Conservation (phyloP, 164 flowering plant genomes). For the Vitis rupestris region DNA sequence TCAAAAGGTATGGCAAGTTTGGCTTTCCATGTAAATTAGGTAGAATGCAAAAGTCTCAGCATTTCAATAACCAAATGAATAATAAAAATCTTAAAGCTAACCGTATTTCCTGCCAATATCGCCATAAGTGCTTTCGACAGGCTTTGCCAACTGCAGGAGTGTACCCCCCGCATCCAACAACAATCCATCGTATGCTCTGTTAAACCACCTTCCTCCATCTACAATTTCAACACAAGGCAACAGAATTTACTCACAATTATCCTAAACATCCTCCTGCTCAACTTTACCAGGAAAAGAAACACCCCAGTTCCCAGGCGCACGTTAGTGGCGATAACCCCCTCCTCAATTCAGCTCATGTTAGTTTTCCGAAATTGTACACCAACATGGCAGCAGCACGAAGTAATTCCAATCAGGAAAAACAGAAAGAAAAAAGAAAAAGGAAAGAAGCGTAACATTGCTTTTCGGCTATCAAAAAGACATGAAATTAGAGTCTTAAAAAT, state of each 20-base stretch:
- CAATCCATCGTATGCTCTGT: constrained; percentile 71
- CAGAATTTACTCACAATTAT: not conserved
- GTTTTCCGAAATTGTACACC: too few species aligned
- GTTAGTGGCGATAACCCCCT: not conserved
- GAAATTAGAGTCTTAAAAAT: too few species aligned
- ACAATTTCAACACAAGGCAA: not conserved
- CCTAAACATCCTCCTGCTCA: too few species aligned
- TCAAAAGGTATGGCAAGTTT: not conserved
- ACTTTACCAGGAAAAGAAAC: too few species aligned
- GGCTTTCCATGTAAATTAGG: not conserved
- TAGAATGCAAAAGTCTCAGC: not conserved
- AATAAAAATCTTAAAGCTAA: constrained; percentile 11
- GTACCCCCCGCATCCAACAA: constrained; percentile 95
- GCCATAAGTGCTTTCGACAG: constrained; percentile 80
- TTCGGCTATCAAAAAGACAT: too few species aligned
- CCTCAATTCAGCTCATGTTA: too few species aligned
- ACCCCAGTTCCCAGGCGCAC: too few species aligned
- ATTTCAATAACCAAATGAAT: not conserved
- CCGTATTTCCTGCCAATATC: constrained; percentile 81
- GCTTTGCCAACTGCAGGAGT: constrained; percentile 77
- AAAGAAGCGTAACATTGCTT: too few species aligned
- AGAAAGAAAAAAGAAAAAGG: too few species aligned
- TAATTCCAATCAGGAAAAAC: too few species aligned
- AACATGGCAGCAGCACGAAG: too few species aligned
- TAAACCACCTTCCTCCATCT: constrained; percentile 21